A percentile compares a stretch with the other conserved stretches of the same genome.
phyloP scores from a whole-genome alignment of 345 rosid species.

The Sisymbrium irio region DNA sequence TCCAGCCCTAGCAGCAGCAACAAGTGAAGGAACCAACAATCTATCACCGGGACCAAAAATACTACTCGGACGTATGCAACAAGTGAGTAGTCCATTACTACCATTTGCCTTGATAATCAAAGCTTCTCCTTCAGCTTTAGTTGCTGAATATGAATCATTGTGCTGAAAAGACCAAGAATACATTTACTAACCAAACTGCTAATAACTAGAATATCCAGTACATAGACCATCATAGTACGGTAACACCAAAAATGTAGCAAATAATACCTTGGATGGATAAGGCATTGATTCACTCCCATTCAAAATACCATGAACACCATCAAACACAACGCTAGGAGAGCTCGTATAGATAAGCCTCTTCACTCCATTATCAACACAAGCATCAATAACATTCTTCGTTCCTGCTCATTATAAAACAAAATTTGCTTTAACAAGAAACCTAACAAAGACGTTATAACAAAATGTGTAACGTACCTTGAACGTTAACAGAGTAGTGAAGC shows the following conservation, averaged over 20 bases:
- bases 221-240: too few species aligned
- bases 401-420: constrained; percentile 35
- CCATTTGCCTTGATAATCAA: constrained; percentile 70
- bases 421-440: background rate
- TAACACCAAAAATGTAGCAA: background rate
- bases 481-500: constrained; percentile 92
- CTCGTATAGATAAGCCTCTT: constrained; percentile 92
- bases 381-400: constrained; percentile 76
- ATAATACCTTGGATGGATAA: constrained; percentile 58
- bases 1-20: constrained; percentile 80
- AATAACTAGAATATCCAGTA: too few species aligned
- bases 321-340: constrained; percentile 93
- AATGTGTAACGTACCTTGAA: constrained; percentile 48
- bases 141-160: constrained; percentile 80
- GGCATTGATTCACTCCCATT: constrained; percentile 71
- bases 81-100: constrained; percentile 75
- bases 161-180: constrained; percentile 47
- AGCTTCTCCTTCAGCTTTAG: constrained; percentile 90
- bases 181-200: background rate
- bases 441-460: background rate
- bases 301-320: constrained; percentile 62
- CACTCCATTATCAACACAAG: constrained; percentile 66
- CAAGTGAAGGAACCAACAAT: constrained; percentile 83
- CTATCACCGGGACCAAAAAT: constrained; percentile 97
- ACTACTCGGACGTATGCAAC: constrained; percentile 91